Evolutionary conservation across 495 filamentous ascomycete species (phyloP), one percentile per base, ranked within the genome.

Genomic region (Aspergillus haitiensis): DNA sequence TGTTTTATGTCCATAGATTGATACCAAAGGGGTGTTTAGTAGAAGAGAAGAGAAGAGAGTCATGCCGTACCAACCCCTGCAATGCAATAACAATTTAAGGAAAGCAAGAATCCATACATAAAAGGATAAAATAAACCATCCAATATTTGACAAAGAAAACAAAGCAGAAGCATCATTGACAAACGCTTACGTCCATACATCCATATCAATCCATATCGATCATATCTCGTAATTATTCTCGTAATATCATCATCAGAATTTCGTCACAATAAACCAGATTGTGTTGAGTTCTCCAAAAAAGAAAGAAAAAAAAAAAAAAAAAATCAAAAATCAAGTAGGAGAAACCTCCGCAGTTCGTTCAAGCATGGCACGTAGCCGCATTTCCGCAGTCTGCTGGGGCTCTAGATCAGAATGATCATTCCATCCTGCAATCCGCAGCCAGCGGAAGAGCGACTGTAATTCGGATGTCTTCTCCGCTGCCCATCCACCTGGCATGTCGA

Each of bases 351-450:
- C 45, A 16, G 59, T 54, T 45, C 60, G 70, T 48, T 70, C 68
- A 50, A 80, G 67, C 68, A 74, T 71, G 7, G 75, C 71, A 32
- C 77, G 70, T 47, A 80, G 59, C 31, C 70, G 67, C 47, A 61
- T 68, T 52, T 80, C 75, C 3, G 77, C 77, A 5, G 75, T 75
- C 55, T 72, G 65, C 7, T 68, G 59, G 21, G 21, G 21, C 13
- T 50, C 54, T 31, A 56, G 61, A 6, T 47, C 56, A 16, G 56
- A 53, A 13, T 68, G 61, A 9, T 56, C 67, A 47, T 57, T 66
- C 18, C 63, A 44, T 37, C 63, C 58, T 34, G 70, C 56, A 53
- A 60, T 63, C 59, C 66, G 70, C 27, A 78, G 49, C 77, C 77
- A 78, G n/a, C 67, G 61, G 58, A 80, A 61, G 8, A 78, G 61